A percentile compares a stretch with the other conserved stretches of the same genome.
These are phyloP conservation scores for Fraxinus anomala DNA, from an alignment of 257 asterid genomes.

Conservation along the genomic window DNA sequence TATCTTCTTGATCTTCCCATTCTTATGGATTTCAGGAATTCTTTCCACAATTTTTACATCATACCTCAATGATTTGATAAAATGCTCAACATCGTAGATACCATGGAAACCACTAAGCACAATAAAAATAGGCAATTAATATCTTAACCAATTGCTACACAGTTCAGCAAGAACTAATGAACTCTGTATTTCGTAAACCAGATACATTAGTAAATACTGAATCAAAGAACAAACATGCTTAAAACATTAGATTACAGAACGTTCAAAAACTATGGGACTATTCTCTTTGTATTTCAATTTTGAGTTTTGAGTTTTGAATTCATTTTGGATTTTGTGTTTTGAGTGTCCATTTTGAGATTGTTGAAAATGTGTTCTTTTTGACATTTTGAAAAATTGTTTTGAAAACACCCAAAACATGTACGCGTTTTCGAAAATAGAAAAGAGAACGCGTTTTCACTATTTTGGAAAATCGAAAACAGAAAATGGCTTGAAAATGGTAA, in stretches of 20 bases:
- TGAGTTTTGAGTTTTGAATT: too few relatives aligned
- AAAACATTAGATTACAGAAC: background rate
- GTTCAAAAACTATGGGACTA: background rate
- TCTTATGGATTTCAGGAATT: slow-evolving; percentile 74
- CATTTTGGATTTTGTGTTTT: too few relatives aligned
- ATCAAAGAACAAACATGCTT: background rate
- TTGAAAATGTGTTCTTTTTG: too few relatives aligned
- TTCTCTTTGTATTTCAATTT: too few relatives aligned
- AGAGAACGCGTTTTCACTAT: too few relatives aligned
- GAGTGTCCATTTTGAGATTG: too few relatives aligned
- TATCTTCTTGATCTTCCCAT: slow-evolving; percentile 85
- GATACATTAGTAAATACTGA: slow-evolving; percentile 6
- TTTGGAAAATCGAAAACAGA: too few relatives aligned
- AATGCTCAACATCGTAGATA: slow-evolving; percentile 91
- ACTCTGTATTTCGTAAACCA: background rate
- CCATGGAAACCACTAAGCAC: slow-evolving; percentile 84
- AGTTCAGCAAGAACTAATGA: slow-evolving; percentile 15
- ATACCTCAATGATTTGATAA: slow-evolving; percentile 77
- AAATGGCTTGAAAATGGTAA: too few relatives aligned
- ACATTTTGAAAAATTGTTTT: too few relatives aligned
- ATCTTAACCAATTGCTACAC: slow-evolving; percentile 6
- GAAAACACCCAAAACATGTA: too few relatives aligned
- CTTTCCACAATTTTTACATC: slow-evolving; percentile 89
- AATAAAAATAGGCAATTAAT: slow-evolving; percentile 23
- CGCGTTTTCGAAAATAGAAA: too few relatives aligned